A percentile compares a stretch with the other conserved stretches of the same genome.
phyloP scores from a whole-genome alignment of 2,329 filamentous ascomycete genomes.

The Microdochium paspali region DNA sequence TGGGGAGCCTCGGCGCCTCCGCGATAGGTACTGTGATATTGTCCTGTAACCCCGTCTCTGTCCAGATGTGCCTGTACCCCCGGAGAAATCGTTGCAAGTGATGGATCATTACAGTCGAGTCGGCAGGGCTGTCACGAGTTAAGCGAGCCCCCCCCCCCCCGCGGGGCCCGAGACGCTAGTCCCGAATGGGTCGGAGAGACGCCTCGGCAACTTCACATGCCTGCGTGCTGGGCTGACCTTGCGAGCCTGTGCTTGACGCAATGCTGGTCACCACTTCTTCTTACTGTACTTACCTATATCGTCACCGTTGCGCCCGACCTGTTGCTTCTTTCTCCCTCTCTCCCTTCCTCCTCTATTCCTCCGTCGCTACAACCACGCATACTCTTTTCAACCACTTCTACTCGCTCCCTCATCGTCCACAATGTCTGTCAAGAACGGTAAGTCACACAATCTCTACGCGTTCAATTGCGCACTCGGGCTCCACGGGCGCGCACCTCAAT shows the following conservation, averaged over 20 bases:
- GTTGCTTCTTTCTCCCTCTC: background rate
- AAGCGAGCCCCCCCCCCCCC: background rate
- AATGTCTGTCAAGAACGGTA: slow-evolving; percentile 71
- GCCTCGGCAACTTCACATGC: slow-evolving; percentile 1
- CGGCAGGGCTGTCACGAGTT: no score
- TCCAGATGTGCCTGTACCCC: no score
- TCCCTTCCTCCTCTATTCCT: background rate
- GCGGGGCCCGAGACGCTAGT: background rate
- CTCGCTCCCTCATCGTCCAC: slow-evolving; percentile 16
- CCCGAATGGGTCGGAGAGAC: background rate
- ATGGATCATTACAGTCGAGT: no score
- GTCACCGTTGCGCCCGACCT: background rate
- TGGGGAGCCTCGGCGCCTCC: no score
- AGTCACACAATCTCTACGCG: slow-evolving; percentile 13
- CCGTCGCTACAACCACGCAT: background rate
- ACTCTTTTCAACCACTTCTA: slow-evolving; percentile 1
- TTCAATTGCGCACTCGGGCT: background rate
- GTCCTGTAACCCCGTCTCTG: no score
- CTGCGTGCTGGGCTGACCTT: background rate
- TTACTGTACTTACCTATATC: background rate
- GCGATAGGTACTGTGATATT: no score
- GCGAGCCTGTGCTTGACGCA: background rate
- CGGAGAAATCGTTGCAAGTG: no score
- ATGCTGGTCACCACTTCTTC: background rate
- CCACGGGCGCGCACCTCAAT: slow-evolving; percentile 2